These are phyloP conservation scores for Porphyrellus sp. DNA, from an alignment of 1,284 basidiomycete species.

Conservation along the genomic window DNA sequence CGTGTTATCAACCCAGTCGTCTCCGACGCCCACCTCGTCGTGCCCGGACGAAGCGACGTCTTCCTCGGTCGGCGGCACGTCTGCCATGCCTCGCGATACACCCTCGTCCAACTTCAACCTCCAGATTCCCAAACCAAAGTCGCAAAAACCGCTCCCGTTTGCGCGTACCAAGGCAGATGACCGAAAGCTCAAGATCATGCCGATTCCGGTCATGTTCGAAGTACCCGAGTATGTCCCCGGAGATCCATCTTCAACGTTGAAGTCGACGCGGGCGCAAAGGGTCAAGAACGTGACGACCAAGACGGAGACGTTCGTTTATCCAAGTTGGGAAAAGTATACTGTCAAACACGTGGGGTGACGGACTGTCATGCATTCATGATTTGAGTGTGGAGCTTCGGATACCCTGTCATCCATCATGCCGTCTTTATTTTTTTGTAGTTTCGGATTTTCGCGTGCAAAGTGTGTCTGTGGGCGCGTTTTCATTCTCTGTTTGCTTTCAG, in stretches of 20 bases:
- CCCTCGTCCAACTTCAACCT: conserved; percentile 20
- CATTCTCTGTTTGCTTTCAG: background rate
- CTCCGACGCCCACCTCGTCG: conserved; percentile 20
- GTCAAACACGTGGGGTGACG: conserved; percentile 41
- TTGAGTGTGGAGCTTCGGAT: background rate
- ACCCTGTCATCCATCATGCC: background rate
- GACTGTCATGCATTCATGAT: too few species aligned
- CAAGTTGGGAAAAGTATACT: conserved; percentile 61
- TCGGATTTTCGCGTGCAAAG: too few species aligned
- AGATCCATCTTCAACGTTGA: conserved; percentile 19
- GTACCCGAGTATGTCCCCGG: conserved; percentile 32
- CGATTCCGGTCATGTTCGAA: conserved; percentile 44
- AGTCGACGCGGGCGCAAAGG: conserved; percentile 30
- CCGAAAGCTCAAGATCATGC: conserved; percentile 49
- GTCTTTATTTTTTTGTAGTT: background rate
- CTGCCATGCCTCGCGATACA: conserved; percentile 12
- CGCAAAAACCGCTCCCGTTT: conserved; percentile 48
- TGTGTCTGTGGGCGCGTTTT: background rate
- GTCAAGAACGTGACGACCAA: conserved; percentile 41
- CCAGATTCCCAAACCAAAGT: conserved; percentile 38
- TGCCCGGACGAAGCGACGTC: conserved; percentile 26
- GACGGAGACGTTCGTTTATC: conserved; percentile 49
- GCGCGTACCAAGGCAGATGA: conserved; percentile 46
- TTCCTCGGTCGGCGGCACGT: conserved; percentile 25
- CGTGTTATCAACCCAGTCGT: conserved; percentile 36